Evolutionary conservation across 2,329 filamentous ascomycete genomes (phyloP).

Genomic region (Ophiocordyceps camponoti-rufipedis): DNA sequence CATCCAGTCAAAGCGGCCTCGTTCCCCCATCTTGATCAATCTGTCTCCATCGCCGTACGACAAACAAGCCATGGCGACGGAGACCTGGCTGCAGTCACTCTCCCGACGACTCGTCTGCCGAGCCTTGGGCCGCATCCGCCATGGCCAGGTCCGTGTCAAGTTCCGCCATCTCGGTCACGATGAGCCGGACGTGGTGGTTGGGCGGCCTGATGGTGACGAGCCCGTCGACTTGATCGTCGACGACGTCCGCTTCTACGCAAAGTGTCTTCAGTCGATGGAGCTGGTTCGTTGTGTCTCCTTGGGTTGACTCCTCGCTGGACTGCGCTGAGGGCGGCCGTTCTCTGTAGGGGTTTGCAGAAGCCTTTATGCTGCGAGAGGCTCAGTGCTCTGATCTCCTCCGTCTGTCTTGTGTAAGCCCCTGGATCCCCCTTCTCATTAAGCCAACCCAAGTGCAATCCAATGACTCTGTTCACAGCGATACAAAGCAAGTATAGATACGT

Average conservation of each 20-base stretch:
- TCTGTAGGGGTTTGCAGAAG: conserved; percentile 3
- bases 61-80: conserved; percentile 1
- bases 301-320: not conserved
- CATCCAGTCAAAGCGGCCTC: too few relatives aligned
- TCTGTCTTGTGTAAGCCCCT: conserved; percentile 2
- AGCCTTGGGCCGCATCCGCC: conserved; percentile 1
- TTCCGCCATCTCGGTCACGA: not conserved
- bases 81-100: conserved; percentile 3
- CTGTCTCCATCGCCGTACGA: not conserved
- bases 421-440: too few relatives aligned
- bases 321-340: not conserved
- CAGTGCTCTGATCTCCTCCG: conserved; percentile 2
- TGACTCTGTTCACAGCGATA: not conserved
- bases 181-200: not conserved
- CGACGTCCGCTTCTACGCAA: conserved; percentile 2
- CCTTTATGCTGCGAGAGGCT: conserved; percentile 4
- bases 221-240: conserved; percentile 1
- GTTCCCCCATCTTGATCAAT: not conserved
- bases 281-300: conserved; percentile 1
- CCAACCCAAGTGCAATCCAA: not conserved
- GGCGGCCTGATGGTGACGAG: not conserved
- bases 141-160: conserved; percentile 1
- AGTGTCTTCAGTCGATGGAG: conserved; percentile 2
- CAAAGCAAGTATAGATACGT: not conserved
- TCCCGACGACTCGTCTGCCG: conserved; percentile 2